These are phyloP conservation scores for Infundibulicybe gibba DNA, from an alignment of 768 basidiomycete genomes.

Conservation along the genomic window DNA sequence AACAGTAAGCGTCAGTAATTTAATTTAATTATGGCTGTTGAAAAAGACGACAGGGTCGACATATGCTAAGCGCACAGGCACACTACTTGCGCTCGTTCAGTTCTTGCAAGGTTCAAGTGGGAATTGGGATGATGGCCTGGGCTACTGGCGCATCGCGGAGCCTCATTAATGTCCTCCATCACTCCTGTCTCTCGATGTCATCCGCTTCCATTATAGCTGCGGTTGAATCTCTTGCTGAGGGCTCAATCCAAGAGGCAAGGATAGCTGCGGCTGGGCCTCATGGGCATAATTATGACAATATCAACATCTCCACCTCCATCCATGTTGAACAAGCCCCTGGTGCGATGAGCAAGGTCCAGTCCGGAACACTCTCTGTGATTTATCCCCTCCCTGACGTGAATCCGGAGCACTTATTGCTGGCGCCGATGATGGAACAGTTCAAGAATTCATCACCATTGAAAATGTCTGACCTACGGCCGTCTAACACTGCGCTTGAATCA, in stretches of 20 bases:
- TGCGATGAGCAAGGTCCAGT: constrained; percentile 28
- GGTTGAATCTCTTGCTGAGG: constrained; percentile 2
- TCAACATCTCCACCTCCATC: constrained; percentile 24
- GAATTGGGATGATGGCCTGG: constrained; percentile 1
- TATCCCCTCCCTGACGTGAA: constrained; percentile 19
- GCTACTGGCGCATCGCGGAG: constrained; percentile 3
- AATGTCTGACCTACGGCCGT: constrained; percentile 2
- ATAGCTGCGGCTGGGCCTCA: constrained; percentile 1
- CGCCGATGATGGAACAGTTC: constrained; percentile 16
- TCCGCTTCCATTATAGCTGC: constrained; percentile 1
- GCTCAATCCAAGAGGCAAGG: constrained; percentile 1
- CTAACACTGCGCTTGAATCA: not conserved
- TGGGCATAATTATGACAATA: constrained; percentile 13
- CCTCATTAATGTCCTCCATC: constrained; percentile 1
- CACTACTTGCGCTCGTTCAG: constrained; percentile 2
- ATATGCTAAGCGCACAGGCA: not conserved
- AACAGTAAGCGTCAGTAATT: no score
- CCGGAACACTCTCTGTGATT: constrained; percentile 27
- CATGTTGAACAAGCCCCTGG: constrained; percentile 22
- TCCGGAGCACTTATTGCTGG: constrained; percentile 15
- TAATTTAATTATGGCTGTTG: no score
- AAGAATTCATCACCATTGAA: constrained; percentile 3
- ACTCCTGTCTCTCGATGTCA: constrained; percentile 2
- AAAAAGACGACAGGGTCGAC: not conserved
- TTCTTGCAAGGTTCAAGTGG: constrained; percentile 3